A percentile compares a stretch with the other conserved stretches of the same genome.
Conservation (phyloP, 176 grass and related monocot species). For the Aegilops sharonensis region DNA sequence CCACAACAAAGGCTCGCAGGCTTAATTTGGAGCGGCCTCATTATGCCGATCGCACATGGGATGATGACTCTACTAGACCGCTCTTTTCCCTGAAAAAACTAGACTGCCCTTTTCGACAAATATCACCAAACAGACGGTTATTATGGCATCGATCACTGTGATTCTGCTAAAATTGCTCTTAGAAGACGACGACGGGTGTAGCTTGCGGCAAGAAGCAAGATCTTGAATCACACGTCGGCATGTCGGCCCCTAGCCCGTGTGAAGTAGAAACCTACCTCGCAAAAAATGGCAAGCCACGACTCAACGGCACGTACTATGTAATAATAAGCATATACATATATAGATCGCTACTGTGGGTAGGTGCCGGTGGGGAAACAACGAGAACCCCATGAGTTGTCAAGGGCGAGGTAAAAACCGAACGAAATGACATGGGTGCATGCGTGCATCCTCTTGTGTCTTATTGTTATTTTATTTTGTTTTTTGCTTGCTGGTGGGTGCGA, state of each 20-base stretch:
- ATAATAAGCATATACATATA: background rate
- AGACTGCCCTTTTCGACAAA: too few species aligned
- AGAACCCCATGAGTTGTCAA: constrained; percentile 6
- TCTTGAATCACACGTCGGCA: background rate
- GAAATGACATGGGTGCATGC: background rate
- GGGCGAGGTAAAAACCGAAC: constrained; percentile 16
- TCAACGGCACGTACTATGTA: background rate
- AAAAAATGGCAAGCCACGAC: constrained; percentile 5
- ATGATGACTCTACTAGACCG: too few species aligned
- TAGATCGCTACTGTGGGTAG: background rate
- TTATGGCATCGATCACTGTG: background rate
- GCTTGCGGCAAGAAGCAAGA: background rate
- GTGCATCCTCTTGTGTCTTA: background rate
- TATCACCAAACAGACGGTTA: background rate
- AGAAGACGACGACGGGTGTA: background rate
- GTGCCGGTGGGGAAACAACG: constrained; percentile 18
- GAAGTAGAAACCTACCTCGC: background rate
- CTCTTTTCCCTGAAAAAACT: too few species aligned
- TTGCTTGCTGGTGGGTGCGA: background rate
- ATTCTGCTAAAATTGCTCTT: background rate
- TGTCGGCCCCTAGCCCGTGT: background rate
- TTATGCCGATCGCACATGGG: too few species aligned
- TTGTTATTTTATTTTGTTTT: too few species aligned
- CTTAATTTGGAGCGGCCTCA: too few species aligned
- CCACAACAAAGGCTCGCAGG: too few species aligned